phyloP scores from a whole-genome alignment of 148 eudicot species.

The Cornus controversa region DNA sequence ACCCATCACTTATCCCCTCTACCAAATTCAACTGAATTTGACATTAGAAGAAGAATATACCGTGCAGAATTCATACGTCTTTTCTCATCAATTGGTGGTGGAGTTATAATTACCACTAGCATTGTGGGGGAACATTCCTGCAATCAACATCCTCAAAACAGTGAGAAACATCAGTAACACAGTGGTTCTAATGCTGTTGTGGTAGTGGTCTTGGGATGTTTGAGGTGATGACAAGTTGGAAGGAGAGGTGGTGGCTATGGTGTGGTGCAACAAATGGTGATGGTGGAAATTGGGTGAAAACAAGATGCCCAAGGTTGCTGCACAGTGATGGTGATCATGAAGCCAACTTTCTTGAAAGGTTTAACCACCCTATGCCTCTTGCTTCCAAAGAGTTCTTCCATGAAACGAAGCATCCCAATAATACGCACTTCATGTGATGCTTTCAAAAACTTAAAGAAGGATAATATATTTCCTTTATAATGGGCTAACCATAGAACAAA shows the following conservation, averaged over 20 bases:
- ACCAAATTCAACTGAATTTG: not conserved
- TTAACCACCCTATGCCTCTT: too few species aligned
- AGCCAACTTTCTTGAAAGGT: not conserved
- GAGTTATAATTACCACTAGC: constrained; percentile 79
- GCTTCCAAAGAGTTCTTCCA: not conserved
- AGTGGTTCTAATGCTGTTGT: not conserved
- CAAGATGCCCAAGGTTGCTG: not conserved
- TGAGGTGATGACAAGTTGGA: not conserved
- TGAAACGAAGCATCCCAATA: not conserved
- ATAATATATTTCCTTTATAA: not conserved
- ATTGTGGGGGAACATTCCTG: constrained; percentile 69
- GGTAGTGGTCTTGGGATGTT: not conserved
- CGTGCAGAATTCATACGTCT: constrained; percentile 70
- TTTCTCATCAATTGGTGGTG: constrained; percentile 82
- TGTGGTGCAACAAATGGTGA: not conserved
- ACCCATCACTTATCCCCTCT: not conserved
- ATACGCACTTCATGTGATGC: not conserved
- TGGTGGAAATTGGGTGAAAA: not conserved
- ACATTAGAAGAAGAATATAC: constrained; percentile 33
- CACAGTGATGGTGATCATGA: not conserved
- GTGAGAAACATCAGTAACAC: not conserved
- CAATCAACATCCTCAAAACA: constrained; percentile 13
- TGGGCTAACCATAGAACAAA: not conserved
- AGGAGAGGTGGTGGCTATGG: not conserved
- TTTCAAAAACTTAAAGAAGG: not conserved